A percentile compares a stretch with the other conserved stretches of the same genome.
phyloP scores from a whole-genome alignment of 345 rosid species.

The Cardamine chenopodiifolia region DNA sequence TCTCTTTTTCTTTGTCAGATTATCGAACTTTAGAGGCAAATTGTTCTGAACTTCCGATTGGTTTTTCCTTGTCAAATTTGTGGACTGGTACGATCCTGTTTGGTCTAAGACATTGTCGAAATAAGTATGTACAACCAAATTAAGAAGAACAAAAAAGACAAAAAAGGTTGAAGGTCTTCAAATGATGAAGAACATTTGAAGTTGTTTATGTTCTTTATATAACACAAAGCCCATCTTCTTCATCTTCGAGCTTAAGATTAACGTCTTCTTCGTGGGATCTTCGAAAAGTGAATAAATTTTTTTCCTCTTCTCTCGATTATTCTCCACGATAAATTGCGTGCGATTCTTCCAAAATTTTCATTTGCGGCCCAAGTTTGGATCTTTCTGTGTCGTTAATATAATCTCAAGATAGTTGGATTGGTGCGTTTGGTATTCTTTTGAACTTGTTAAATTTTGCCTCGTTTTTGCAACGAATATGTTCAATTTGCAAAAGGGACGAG shows the following conservation, averaged over 20 bases:
- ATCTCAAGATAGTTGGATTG: conserved; percentile 1
- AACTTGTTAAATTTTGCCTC: conserved; percentile 1
- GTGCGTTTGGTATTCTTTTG: background rate
- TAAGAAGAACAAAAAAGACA: too few relatives aligned
- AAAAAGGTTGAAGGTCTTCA: background rate
- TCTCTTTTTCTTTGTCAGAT: background rate
- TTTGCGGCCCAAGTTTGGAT: too few relatives aligned
- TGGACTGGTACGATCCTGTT: conserved; percentile 10
- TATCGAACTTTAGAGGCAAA: background rate
- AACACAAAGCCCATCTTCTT: conserved; percentile 5
- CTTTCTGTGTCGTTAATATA: background rate
- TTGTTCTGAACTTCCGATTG: background rate
- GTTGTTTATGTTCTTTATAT: conserved; percentile 10
- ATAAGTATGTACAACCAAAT: background rate
- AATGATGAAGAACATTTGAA: conserved; percentile 14
- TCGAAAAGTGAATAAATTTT: background rate
- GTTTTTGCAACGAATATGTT: too few relatives aligned
- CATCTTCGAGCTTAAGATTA: background rate
- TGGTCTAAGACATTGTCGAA: background rate
- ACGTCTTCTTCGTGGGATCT: conserved; percentile 13
- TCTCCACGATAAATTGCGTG: background rate
- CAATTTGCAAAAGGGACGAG: too few relatives aligned
- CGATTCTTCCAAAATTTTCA: background rate
- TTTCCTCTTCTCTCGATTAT: background rate
- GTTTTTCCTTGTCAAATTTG: background rate